phyloP scores from a whole-genome alignment of 305 asterid species.

The Fraxinus velutina region DNA sequence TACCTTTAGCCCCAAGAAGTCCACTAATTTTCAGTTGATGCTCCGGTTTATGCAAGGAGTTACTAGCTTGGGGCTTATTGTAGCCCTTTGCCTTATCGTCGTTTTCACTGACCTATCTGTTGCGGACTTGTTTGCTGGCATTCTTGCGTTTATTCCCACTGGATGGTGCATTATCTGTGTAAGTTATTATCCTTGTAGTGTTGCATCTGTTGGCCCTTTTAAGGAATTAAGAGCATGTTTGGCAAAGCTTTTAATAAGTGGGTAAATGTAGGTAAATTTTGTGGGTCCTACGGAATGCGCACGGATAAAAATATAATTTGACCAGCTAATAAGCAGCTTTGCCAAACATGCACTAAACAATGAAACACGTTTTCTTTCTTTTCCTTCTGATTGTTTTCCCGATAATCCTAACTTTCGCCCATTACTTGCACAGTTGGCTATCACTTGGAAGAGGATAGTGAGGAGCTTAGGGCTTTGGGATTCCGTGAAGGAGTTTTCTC shows the following conservation, averaged over 20 bases:
- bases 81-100: conserved; percentile 74
- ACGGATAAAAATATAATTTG: neutral
- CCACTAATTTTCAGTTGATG: conserved; percentile 83
- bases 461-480: conserved; percentile 91
- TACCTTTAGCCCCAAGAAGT: conserved; percentile 75
- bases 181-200: conserved; percentile 34
- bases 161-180: conserved; percentile 90
- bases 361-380: neutral
- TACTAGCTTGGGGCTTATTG: conserved; percentile 73
- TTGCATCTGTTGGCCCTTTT: conserved; percentile 16
- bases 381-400: neutral
- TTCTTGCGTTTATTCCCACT: conserved; percentile 94
- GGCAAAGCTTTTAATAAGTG: neutral
- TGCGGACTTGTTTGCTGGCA: conserved; percentile 82
- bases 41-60: conserved; percentile 93
- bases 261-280: neutral
- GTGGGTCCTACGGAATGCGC: neutral
- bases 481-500: conserved; percentile 87
- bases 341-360: neutral
- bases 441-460: conserved; percentile 74
- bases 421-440: conserved; percentile 55
- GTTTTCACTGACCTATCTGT: conserved; percentile 61
- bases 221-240: neutral
- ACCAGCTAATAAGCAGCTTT: neutral
- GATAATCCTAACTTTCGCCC: neutral